These are phyloP conservation scores for Hygrophorus pudorinus DNA, from an alignment of 768 basidiomycete genomes.

Conservation along the genomic window DNA sequence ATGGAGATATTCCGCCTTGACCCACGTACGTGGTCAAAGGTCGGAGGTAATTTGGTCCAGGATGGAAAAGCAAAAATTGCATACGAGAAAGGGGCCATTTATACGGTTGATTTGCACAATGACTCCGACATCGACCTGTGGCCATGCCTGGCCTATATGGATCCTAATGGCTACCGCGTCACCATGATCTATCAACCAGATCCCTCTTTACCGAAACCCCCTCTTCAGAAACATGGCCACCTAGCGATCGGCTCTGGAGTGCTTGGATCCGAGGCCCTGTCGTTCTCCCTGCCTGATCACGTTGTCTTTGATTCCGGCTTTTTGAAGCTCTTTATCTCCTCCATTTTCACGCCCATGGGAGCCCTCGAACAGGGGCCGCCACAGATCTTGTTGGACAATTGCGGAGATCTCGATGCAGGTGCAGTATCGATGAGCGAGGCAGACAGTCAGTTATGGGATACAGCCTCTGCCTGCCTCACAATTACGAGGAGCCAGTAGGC, in stretches of 20 bases:
- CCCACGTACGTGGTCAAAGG: constrained; percentile 29
- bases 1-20: constrained; percentile 47
- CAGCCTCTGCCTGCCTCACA: constrained; percentile 17
- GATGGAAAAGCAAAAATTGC: constrained; percentile 39
- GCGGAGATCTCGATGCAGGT: not conserved
- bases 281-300: constrained; percentile 29
- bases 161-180: constrained; percentile 43
- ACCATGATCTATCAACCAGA: constrained; percentile 46
- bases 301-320: constrained; percentile 36
- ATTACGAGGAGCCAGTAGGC: constrained; percentile 11
- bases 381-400: not conserved
- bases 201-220: constrained; percentile 24
- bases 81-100: constrained; percentile 32
- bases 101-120: constrained; percentile 40
- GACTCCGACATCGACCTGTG: constrained; percentile 42
- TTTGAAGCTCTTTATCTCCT: constrained; percentile 49
- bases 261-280: constrained; percentile 36
- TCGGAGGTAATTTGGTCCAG: constrained; percentile 36
- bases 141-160: constrained; percentile 57
- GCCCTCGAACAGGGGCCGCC: constrained; percentile 35
- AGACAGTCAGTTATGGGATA: constrained; percentile 22
- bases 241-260: constrained; percentile 33
- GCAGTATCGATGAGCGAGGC: not conserved
- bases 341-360: constrained; percentile 36
- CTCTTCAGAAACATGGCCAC: constrained; percentile 29